Evolutionary conservation across 2,329 filamentous ascomycete species (phyloP).

Genomic region (Thyridium curvatum): DNA sequence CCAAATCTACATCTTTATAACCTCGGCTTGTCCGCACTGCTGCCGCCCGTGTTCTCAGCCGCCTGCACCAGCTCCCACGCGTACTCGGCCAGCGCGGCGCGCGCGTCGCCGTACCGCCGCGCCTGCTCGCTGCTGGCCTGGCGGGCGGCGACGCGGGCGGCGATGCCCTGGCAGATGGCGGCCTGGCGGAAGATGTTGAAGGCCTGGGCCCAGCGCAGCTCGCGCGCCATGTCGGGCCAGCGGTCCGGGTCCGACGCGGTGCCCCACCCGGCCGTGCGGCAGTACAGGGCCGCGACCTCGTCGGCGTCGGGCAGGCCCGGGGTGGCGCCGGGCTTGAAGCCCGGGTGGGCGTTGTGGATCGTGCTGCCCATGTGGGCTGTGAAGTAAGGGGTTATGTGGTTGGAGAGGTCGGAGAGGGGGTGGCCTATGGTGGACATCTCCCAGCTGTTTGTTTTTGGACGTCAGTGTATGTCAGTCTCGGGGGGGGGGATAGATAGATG

Average conservation of each 20-base stretch:
- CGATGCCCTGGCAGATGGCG: slow-evolving; percentile 78
- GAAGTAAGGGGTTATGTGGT: slow-evolving; percentile 56
- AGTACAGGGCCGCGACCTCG: slow-evolving; percentile 27
- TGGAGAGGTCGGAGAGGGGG: slow-evolving; percentile 83
- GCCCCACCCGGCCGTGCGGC: slow-evolving; percentile 50
- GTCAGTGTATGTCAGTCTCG: neutral
- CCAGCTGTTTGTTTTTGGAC: slow-evolving; percentile 52
- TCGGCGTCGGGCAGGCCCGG: slow-evolving; percentile 44
- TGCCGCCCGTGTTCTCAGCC: slow-evolving; percentile 13
- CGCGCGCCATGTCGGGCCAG: slow-evolving; percentile 25
- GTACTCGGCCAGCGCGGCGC: slow-evolving; percentile 66
- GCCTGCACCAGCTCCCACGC: slow-evolving; percentile 68
- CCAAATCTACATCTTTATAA: too few relatives aligned
- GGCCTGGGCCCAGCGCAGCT: slow-evolving; percentile 55
- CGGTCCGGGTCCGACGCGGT: slow-evolving; percentile 7
- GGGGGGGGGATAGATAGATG: neutral
- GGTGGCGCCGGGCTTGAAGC: slow-evolving; percentile 56
- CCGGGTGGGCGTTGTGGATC: slow-evolving; percentile 25
- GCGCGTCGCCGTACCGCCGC: slow-evolving; percentile 60
- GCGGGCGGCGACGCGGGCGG: slow-evolving; percentile 73
- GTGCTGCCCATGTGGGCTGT: slow-evolving; percentile 20
- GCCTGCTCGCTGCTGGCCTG: slow-evolving; percentile 89
- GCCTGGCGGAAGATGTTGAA: slow-evolving; percentile 57
- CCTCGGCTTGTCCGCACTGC: slow-evolving; percentile 7
- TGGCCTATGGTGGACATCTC: slow-evolving; percentile 99